Evolutionary conservation across 306 rosid genomes (phyloP).

Genomic region (Cicer cuneatum): DNA sequence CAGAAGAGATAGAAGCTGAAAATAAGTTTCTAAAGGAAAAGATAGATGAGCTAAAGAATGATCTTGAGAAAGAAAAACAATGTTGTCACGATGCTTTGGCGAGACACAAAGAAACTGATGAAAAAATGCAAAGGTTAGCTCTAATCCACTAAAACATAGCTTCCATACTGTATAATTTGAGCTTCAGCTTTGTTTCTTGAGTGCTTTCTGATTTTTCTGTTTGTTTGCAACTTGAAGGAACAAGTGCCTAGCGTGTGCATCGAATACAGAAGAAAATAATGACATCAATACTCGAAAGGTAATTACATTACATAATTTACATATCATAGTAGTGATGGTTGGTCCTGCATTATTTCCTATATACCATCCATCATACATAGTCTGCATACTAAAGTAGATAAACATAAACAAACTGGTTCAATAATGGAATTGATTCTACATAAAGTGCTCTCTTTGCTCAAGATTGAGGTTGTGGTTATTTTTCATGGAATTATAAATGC

Average conservation of each 20-base stretch:
- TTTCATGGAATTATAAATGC: slow-evolving; percentile 15
- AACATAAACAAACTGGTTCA: background rate
- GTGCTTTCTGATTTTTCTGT: slow-evolving; percentile 43
- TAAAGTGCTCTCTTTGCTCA: background rate
- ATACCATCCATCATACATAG: slow-evolving; percentile 11
- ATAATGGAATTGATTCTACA: slow-evolving; percentile 4
- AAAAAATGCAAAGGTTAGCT: slow-evolving; percentile 71
- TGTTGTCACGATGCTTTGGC: slow-evolving; percentile 65
- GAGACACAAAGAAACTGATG: slow-evolving; percentile 69
- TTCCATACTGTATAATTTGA: slow-evolving; percentile 17
- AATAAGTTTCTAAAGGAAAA: slow-evolving; percentile 60
- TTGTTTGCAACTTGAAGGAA: slow-evolving; percentile 46
- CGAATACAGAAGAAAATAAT: slow-evolving; percentile 36
- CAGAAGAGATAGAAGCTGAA: slow-evolving; percentile 72
- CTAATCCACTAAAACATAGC: slow-evolving; percentile 17
- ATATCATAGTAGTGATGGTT: background rate
- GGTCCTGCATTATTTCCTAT: background rate
- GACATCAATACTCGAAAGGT: slow-evolving; percentile 48
- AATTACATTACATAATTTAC: slow-evolving; percentile 23
- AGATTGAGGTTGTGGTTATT: slow-evolving; percentile 9
- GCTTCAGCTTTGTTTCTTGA: slow-evolving; percentile 35
- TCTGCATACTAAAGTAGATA: slow-evolving; percentile 3
- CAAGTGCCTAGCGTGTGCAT: slow-evolving; percentile 40
- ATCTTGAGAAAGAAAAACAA: slow-evolving; percentile 67
- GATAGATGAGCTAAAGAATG: slow-evolving; percentile 64